A percentile compares a stretch with the other conserved stretches of the same genome.
These are phyloP conservation scores for Barnettozyma populi DNA, from an alignment of 805 yeast species.

Conservation along the genomic window DNA sequence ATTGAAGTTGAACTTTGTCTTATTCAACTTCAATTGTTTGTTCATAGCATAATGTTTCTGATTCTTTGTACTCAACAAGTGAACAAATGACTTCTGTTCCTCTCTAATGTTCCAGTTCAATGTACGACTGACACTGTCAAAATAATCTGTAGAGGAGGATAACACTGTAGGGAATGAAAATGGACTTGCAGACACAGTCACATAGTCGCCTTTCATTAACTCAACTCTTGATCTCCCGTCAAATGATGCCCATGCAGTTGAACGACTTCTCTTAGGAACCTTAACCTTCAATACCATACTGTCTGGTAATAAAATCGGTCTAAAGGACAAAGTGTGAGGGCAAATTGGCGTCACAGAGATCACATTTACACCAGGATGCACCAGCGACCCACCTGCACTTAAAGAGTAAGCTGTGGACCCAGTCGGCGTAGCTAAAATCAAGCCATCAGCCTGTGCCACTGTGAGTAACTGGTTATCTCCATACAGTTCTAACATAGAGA, in stretches of 20 bases:
- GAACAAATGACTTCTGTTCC: conserved; percentile 76
- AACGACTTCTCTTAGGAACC: conserved; percentile 75
- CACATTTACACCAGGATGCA: conserved; percentile 91
- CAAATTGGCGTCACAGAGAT: conserved; percentile 93
- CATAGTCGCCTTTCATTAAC: conserved; percentile 75
- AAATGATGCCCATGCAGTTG: conserved; percentile 95
- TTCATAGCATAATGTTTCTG: conserved; percentile 36
- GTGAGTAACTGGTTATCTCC: conserved; percentile 85
- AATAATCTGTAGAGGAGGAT: conserved; percentile 65
- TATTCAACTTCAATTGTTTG: conserved; percentile 18
- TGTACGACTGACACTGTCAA: conserved; percentile 80
- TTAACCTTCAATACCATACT: conserved; percentile 81
- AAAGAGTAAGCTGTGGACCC: conserved; percentile 95
- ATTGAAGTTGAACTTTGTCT: conserved; percentile 23
- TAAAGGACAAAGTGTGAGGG: conserved; percentile 89
- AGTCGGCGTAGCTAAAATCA: conserved; percentile 90
- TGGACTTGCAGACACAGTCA: conserved; percentile 78
- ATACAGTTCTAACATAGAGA: conserved; percentile 81
- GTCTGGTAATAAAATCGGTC: conserved; percentile 90
- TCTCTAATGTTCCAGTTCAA: conserved; percentile 93
- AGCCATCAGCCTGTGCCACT: conserved; percentile 90
- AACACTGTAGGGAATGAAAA: conserved; percentile 93
- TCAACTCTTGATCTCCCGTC: conserved; percentile 91
- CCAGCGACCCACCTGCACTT: conserved; percentile 92
- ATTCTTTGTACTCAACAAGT: conserved; percentile 52